These are phyloP conservation scores for Erodium moschatum DNA, from an alignment of 441 rosid species.

Conservation along the genomic window DNA sequence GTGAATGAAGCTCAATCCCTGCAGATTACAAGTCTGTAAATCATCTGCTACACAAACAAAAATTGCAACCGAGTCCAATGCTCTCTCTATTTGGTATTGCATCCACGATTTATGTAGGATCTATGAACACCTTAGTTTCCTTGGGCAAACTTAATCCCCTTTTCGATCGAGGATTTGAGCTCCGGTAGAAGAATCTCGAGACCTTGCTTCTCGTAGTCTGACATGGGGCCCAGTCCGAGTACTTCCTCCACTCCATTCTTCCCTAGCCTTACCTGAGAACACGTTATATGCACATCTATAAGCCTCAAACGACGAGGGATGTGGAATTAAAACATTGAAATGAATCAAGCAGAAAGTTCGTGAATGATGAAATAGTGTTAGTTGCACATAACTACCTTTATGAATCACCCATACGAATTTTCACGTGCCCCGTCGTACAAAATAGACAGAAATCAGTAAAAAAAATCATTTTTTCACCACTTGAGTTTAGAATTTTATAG, in stretches of 20 bases:
- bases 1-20: neutral
- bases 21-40: neutral
- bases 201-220: slow-evolving; percentile 71
- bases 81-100: neutral
- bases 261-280: slow-evolving; percentile 80
- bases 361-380: too few relatives aligned
- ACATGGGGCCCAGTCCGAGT: slow-evolving; percentile 64
- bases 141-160: slow-evolving; percentile 65
- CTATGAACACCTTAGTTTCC: neutral
- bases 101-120: too few relatives aligned
- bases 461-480: too few relatives aligned
- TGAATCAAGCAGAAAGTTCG: neutral
- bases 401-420: too few relatives aligned
- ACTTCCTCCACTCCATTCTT: slow-evolving; percentile 87
- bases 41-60: neutral
- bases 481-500: too few relatives aligned
- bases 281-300: neutral
- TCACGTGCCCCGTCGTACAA: too few relatives aligned
- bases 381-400: too few relatives aligned
- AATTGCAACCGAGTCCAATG: neutral
- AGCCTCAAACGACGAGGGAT: neutral
- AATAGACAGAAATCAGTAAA: too few relatives aligned
- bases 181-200: slow-evolving; percentile 76
- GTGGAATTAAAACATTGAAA: neutral
- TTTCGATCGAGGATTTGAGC: slow-evolving; percentile 68